A percentile compares a stretch with the other conserved stretches of the same genome.
These are phyloP conservation scores for Diaporthe humulicola DNA, from an alignment of 2,329 filamentous ascomycete genomes.

Conservation along the genomic window DNA sequence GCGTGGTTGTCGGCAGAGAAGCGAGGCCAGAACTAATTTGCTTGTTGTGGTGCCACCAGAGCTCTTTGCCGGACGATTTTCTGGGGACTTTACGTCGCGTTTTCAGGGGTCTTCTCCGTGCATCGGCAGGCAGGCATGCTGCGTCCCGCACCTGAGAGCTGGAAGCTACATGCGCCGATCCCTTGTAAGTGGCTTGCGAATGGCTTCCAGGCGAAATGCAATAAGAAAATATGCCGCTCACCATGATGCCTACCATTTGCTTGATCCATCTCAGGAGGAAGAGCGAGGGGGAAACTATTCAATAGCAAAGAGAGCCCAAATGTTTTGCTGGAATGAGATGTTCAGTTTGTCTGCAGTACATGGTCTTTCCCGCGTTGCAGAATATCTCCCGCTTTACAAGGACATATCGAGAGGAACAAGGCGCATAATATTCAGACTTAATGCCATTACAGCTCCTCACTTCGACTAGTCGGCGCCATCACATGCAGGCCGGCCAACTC, in stretches of 20 bases:
- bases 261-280: not conserved
- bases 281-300: not conserved
- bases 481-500: slow-evolving; percentile 4
- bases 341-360: too few relatives aligned
- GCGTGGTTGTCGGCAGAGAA: slow-evolving; percentile 1
- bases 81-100: slow-evolving; percentile 20
- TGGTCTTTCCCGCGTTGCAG: not conserved
- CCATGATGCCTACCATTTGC: not conserved
- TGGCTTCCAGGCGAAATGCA: not conserved
- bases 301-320: not conserved
- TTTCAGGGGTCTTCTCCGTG: slow-evolving; percentile 35
- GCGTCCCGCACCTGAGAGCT: not conserved
- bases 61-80: slow-evolving; percentile 29
- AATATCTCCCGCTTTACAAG: not conserved
- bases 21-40: not conserved
- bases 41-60: slow-evolving; percentile 36
- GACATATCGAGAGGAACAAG: not conserved
- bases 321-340: not conserved
- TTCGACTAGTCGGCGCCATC: not conserved
- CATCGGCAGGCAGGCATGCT: slow-evolving; percentile 7
- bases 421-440: not conserved
- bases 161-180: not conserved
- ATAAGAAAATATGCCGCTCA: not conserved
- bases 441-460: too few relatives aligned
- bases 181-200: not conserved